phyloP scores from a whole-genome alignment of 371 early-diverging fungal species.

The Fennellomyces sp. region DNA sequence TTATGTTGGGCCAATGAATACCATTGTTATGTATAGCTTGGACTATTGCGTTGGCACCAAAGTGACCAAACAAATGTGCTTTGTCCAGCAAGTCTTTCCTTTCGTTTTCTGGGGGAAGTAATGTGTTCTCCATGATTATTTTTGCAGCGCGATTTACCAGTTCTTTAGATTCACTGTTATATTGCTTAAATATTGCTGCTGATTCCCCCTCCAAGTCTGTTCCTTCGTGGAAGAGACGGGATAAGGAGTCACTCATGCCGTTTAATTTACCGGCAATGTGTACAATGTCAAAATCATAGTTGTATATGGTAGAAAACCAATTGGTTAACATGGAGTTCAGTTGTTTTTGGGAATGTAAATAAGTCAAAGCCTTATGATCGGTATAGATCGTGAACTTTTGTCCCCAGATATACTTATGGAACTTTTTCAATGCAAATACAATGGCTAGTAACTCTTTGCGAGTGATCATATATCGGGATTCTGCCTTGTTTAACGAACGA shows the following conservation, averaged over 20 bases:
- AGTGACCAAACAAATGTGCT: conserved; percentile 19
- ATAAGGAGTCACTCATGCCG: conserved; percentile 1
- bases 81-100: conserved; percentile 10
- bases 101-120: conserved; percentile 2
- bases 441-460: conserved; percentile 12
- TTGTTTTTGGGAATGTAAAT: conserved; percentile 13
- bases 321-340: conserved; percentile 6
- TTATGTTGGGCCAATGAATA: conserved; percentile 16
- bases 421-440: conserved; percentile 13
- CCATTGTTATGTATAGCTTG: conserved; percentile 17
- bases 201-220: not conserved
- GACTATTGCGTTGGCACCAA: conserved; percentile 17
- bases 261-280: conserved; percentile 13
- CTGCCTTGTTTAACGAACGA: not conserved
- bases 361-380: conserved; percentile 20
- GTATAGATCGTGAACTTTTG: conserved; percentile 16
- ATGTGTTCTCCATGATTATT: not conserved
- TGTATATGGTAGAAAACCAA: conserved; percentile 13
- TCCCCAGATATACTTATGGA: conserved; percentile 34
- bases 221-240: conserved; percentile 4
- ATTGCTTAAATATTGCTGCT: not conserved
- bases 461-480: conserved; percentile 10
- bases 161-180: not conserved
- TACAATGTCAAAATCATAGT: conserved; percentile 10
- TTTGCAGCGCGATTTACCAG: not conserved